Conservation (phyloP, 805 yeast species). For the Komagataella pastoris region DNA sequence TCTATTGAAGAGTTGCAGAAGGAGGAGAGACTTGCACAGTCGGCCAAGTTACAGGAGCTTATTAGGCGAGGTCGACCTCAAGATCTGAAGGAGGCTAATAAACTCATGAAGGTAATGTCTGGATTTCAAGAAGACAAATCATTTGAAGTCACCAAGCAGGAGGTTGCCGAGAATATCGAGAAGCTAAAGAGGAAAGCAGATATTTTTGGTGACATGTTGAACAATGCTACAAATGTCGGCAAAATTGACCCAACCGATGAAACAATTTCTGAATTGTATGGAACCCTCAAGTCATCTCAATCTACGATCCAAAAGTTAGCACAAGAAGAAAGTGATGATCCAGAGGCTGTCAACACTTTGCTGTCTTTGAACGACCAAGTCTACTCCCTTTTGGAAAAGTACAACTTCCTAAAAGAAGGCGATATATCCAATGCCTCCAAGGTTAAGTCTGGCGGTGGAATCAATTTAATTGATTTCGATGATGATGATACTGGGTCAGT, state of each 20-base stretch:
- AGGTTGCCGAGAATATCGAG: constrained; percentile 73
- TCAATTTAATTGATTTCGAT: constrained; percentile 65
- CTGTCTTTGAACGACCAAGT: constrained; percentile 64
- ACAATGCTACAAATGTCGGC: constrained; percentile 28
- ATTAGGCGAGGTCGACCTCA: constrained; percentile 92
- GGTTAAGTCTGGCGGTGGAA: constrained; percentile 23
- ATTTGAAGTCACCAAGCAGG: constrained; percentile 57
- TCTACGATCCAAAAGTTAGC: constrained; percentile 80
- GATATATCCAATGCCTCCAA: constrained; percentile 36
- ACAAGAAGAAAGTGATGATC: constrained; percentile 65
- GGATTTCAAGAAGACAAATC: constrained; percentile 83
- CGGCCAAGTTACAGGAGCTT: constrained; percentile 90
- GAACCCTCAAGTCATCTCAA: constrained; percentile 68
- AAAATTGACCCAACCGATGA: constrained; percentile 38
- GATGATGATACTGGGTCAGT: constrained; percentile 26
- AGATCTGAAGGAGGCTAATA: constrained; percentile 92
- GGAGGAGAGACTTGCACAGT: constrained; percentile 86
- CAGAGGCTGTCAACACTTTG: constrained; percentile 48
- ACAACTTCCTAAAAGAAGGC: constrained; percentile 51
- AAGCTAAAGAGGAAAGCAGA: constrained; percentile 79
- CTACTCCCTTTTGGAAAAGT: constrained; percentile 55
- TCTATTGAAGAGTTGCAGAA: constrained; percentile 82
- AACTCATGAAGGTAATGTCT: constrained; percentile 95
- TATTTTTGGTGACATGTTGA: constrained; percentile 76
- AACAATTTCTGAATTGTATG: constrained; percentile 65